Base-by-base conservation (phyloP, 768 basidiomycete genomes). In the Lactifluus echinatus region DNA sequence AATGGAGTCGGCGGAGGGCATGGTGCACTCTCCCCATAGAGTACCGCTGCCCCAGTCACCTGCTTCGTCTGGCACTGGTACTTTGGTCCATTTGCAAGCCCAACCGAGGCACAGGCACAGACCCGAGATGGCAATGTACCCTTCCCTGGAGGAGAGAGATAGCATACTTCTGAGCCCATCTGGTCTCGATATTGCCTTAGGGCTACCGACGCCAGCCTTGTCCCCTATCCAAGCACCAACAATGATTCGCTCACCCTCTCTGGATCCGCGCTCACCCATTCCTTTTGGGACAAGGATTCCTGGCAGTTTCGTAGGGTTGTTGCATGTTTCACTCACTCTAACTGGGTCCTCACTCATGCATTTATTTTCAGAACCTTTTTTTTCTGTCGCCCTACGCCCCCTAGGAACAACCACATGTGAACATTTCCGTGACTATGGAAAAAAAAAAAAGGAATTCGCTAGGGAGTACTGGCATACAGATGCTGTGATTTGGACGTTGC, bases 221-320 rank as follows among this genome's bases (percentile, higher is more conserved):
- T 55, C 58, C 14, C 53, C 47, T 11, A 39, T 8, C 8, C 58
- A 55, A 3, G 40, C 11, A 11, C 47, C 47, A 19, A 33, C 28
- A 14, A 3, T 43, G 28, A 34, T 29, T 11, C 57, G 34, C 26
- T 37, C 57, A 33, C 53, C 46, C 14, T 44, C 21, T 19, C 23
- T 29, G 23, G 57, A 59, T 34, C 53, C 53, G n/a, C 57, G 53
- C 26, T 59, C 57, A 10, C 57, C 57, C 6, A 23, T 54, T 29
- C 12, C 47, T 4, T 14, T 15, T 7, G 14, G 10, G 36, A 50
- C 17, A 21, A 46, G 47, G 40, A 45, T 59, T 19, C 57, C 52
- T 11, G 26, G 52, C 6, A 28, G 33, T 28, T 23, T 54, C 10
- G 50, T 59, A 31, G 47, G 21, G 40, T 47, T 57, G 21, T 40